A percentile compares a stretch with the other conserved stretches of the same genome.
These are phyloP conservation scores for Phytophthora sp. DNA, from an alignment of 352 stramenopile genomes.

Conservation along the genomic window DNA sequence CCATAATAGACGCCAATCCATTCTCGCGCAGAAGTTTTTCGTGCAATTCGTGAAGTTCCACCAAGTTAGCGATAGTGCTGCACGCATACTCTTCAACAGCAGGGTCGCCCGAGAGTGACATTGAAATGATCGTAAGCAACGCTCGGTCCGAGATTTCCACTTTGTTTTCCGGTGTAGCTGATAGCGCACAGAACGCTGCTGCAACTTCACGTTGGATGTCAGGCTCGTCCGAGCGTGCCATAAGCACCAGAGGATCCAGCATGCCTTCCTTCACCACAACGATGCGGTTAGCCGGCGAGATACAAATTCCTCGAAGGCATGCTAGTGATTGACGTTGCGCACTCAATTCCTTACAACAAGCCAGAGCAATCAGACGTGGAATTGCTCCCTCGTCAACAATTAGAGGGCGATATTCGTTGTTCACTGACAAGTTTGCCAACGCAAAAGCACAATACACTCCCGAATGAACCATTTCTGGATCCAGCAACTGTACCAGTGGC, in stretches of 20 bases:
- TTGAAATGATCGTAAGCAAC: constrained; percentile 95
- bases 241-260: constrained; percentile 95
- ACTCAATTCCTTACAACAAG: constrained; percentile 94
- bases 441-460: constrained; percentile 94
- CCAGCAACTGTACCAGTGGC: constrained; percentile 92
- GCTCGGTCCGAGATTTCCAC: constrained; percentile 94
- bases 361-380: constrained; percentile 93
- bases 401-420: constrained; percentile 91
- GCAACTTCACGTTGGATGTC: constrained; percentile 94
- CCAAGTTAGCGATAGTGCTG: constrained; percentile 95
- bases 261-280: constrained; percentile 94
- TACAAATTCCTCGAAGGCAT: constrained; percentile 93
- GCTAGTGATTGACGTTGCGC: constrained; percentile 93
- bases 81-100: constrained; percentile 93
- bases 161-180: constrained; percentile 96
- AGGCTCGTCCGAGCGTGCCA: constrained; percentile 93
- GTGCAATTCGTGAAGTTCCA: constrained; percentile 95
- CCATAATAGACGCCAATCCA: constrained; percentile 92
- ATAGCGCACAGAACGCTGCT: constrained; percentile 94
- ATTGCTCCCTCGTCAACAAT: constrained; percentile 95
- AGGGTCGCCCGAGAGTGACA: constrained; percentile 92
- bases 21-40: constrained; percentile 95
- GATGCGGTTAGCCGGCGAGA: constrained; percentile 89
- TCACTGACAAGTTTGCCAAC: constrained; percentile 94
- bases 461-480: constrained; percentile 86